These are phyloP conservation scores for Penicillium sp. DNA, from an alignment of 2,329 filamentous ascomycete genomes.

Conservation along the genomic window DNA sequence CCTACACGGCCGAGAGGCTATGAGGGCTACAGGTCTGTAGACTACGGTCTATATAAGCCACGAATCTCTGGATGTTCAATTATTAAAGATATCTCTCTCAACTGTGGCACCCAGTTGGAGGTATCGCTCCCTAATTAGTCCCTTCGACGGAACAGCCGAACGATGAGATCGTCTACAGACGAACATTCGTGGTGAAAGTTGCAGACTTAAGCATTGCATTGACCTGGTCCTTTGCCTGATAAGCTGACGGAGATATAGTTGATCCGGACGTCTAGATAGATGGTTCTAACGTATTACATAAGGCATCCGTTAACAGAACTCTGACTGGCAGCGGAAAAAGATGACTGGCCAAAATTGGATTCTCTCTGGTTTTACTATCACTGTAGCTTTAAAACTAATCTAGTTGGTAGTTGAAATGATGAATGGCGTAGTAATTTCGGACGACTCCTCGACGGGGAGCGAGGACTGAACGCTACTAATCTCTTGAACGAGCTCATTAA, in stretches of 20 bases:
- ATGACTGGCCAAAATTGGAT: too few relatives aligned
- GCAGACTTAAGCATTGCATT: slow-evolving; percentile 1
- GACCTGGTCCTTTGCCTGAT: slow-evolving; percentile 3
- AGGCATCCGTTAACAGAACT: not conserved
- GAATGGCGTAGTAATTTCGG: too few relatives aligned
- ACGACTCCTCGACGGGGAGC: too few relatives aligned
- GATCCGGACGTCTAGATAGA: slow-evolving; percentile 4
- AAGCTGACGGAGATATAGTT: slow-evolving; percentile 4
- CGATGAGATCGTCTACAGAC: slow-evolving; percentile 5
- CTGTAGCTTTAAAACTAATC: slow-evolving; percentile 1
- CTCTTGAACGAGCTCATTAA: too few relatives aligned
- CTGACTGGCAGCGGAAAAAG: too few relatives aligned
- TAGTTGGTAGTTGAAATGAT: too few relatives aligned
- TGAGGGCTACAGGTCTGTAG: too few relatives aligned
- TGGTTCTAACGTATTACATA: slow-evolving; percentile 4
- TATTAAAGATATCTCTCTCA: slow-evolving; percentile 3
- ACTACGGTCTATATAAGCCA: too few relatives aligned
- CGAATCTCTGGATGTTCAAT: not conserved
- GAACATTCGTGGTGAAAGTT: slow-evolving; percentile 6
- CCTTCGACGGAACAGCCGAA: slow-evolving; percentile 5
- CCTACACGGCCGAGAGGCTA: too few relatives aligned
- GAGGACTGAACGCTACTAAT: too few relatives aligned
- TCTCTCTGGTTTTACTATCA: slow-evolving; percentile 4
- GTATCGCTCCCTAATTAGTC: slow-evolving; percentile 5
- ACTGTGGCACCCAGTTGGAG: slow-evolving; percentile 4